Conservation (phyloP, 768 basidiomycete genomes). For the Suillus placidus region DNA sequence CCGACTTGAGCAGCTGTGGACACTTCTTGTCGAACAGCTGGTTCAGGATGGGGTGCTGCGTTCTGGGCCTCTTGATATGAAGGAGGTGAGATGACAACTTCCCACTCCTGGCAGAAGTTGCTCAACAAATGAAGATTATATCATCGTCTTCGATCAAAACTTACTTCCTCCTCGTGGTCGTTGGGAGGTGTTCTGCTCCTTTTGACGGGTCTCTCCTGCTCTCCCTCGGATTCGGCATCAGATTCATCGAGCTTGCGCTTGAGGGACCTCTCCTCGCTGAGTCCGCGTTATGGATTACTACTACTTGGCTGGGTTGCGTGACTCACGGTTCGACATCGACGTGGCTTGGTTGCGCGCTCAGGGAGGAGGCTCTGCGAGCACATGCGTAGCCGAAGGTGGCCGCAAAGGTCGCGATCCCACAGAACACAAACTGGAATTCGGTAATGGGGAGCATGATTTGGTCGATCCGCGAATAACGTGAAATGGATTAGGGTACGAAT, state of each 20-base stretch:
- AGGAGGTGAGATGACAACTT: slow-evolving; percentile 35
- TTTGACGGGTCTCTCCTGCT: slow-evolving; percentile 30
- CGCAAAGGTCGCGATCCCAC: slow-evolving; percentile 60
- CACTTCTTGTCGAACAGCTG: slow-evolving; percentile 4
- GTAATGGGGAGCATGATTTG: slow-evolving; percentile 49
- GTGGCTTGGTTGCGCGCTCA: slow-evolving; percentile 20
- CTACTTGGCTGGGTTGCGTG: slow-evolving; percentile 31
- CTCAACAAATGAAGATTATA: slow-evolving; percentile 20
- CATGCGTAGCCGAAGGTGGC: slow-evolving; percentile 63
- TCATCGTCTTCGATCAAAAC: slow-evolving; percentile 15
- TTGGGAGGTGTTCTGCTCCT: slow-evolving; percentile 47
- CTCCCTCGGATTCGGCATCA: slow-evolving; percentile 33
- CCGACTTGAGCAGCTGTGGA: slow-evolving; percentile 9
- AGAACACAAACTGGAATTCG: slow-evolving; percentile 58
- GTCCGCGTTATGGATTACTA: slow-evolving; percentile 30
- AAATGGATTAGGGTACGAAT: slow-evolving; percentile 3
- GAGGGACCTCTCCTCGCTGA: slow-evolving; percentile 31
- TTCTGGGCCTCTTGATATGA: slow-evolving; percentile 28
- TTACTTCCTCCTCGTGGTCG: slow-evolving; percentile 34
- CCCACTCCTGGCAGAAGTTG: slow-evolving; percentile 32
- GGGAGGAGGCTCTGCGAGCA: slow-evolving; percentile 40
- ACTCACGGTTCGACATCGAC: slow-evolving; percentile 34
- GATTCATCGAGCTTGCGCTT: slow-evolving; percentile 35
- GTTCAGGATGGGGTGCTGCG: slow-evolving; percentile 8
- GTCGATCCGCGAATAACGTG: neutral